Evolutionary conservation across 169 alveolate genomes (phyloP), one percentile per base, ranked within the genome.

Genomic region (Nephromyces sp.): DNA sequence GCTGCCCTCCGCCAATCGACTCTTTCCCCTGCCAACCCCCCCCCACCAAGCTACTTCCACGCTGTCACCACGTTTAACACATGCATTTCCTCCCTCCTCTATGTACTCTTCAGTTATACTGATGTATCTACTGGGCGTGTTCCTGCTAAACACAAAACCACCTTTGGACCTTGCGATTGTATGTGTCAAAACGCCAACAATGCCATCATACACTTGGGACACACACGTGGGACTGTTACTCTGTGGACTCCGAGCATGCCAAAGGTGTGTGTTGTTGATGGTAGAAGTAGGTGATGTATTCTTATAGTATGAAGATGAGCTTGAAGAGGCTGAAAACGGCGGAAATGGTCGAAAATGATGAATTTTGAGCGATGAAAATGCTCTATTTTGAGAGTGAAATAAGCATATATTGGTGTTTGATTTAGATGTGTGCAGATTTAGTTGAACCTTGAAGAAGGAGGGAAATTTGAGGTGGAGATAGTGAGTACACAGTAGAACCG

Each of bases 61-160:
- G n/a, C n/a, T n/a, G n/a, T n/a, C n/a, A n/a, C n/a, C n/a, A 15
- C 15, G 57, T 43, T 43, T 43, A 15, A 15, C 57, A 43, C 57
- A 15, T 43, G 15, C 68, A 30, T 6, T 2, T 28, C 5, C 62
- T 3, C 2, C 62, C 22, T 28, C 29, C 24, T 21, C 21, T 21
- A 2, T 43, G 1, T 43, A n/a, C 5, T 21, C 24, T 34, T 24
- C 70, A 67, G 88, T 51, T 93, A 92, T 83, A 84, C 78, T 27
- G 98, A 93, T 74, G 77, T 90, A n/a, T 87, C 97, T 6, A 83
- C 91, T 27, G 98, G 98, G 6, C 80, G 89, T 53, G 82, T 85
- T 1, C 87, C 89, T 8, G 83, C 95, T n/a, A 88, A 84, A 57
- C 87, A 84, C 66, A 87, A 86, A 67, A 87, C 90, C 22, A 85